Conservation (phyloP, 2,329 filamentous ascomycete species). For the Tolypocladium tropicale region DNA sequence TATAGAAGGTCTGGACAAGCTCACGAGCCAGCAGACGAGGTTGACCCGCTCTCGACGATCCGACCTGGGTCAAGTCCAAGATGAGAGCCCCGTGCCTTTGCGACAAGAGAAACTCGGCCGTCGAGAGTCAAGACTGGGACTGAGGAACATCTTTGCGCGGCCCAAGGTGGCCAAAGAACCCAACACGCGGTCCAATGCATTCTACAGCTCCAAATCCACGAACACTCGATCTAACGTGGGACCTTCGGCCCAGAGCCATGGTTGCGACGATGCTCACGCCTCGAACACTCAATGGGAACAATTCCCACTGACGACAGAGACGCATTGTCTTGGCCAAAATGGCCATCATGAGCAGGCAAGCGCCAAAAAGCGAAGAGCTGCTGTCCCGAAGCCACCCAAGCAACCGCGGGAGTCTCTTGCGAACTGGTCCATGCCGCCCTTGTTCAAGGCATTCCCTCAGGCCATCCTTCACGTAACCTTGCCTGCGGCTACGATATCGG, state of each 20-base stretch:
- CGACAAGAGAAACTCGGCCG: conserved; percentile 26
- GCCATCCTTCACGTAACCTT: conserved; percentile 66
- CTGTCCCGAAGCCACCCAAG: conserved; percentile 8
- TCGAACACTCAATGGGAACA: conserved; percentile 25
- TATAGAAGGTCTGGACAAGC: neutral
- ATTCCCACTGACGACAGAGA: conserved; percentile 12
- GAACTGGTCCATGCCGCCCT: conserved; percentile 58
- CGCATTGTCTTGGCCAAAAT: conserved; percentile 6
- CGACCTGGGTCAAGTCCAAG: neutral
- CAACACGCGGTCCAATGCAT: conserved; percentile 18
- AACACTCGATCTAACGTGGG: conserved; percentile 34
- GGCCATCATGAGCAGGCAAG: conserved; percentile 3
- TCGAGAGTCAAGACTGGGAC: conserved; percentile 41
- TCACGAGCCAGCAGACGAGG: neutral
- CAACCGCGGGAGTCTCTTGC: conserved; percentile 22
- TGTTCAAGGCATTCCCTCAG: conserved; percentile 83
- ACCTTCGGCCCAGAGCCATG: conserved; percentile 28
- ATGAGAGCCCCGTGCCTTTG: neutral
- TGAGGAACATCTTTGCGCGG: conserved; percentile 41
- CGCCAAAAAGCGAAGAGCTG: conserved; percentile 5
- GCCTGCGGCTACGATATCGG: conserved; percentile 54
- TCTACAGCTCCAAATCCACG: conserved; percentile 20
- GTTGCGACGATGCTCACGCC: conserved; percentile 6
- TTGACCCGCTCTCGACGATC: neutral
- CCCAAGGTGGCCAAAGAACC: conserved; percentile 26